Percentiles rank a stretch among this genome's conserved stretches.
Conservation (phyloP, 306 rosid genomes). For the Lathyrus oleraceus region DNA sequence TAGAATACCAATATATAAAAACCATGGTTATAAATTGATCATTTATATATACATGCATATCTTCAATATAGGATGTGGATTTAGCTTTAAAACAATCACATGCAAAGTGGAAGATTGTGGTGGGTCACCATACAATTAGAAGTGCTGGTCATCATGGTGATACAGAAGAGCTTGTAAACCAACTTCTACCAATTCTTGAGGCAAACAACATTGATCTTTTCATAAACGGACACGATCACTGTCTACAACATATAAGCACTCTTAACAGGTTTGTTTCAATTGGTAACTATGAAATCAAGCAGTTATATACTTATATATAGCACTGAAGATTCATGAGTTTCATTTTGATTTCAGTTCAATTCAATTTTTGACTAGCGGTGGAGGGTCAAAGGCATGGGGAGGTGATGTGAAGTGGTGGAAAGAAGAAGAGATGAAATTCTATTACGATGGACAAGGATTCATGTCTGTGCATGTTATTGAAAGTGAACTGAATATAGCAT, state of each 20-base stretch:
- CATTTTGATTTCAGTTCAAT: slow-evolving; percentile 45
- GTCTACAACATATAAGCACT: slow-evolving; percentile 60
- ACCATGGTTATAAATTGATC: too few relatives aligned
- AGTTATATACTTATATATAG: too few relatives aligned
- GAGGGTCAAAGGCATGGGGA: slow-evolving; percentile 81
- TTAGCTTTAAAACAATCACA: slow-evolving; percentile 53
- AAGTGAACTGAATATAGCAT: slow-evolving; percentile 42
- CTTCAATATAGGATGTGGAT: slow-evolving; percentile 47
- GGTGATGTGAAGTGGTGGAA: slow-evolving; percentile 41
- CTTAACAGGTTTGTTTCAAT: slow-evolving; percentile 32
- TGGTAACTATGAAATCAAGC: too few relatives aligned
- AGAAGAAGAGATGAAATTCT: slow-evolving; percentile 52
- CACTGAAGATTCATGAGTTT: too few relatives aligned
- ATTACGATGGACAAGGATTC: slow-evolving; percentile 80
- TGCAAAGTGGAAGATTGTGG: slow-evolving; percentile 73
- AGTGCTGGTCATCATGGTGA: slow-evolving; percentile 60
- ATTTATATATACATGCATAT: too few relatives aligned
- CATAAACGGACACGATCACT: slow-evolving; percentile 84
- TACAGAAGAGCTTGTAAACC: slow-evolving; percentile 54
- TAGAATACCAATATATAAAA: too few relatives aligned
- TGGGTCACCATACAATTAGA: slow-evolving; percentile 75
- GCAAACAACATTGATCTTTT: slow-evolving; percentile 58
- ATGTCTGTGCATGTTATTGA: slow-evolving; percentile 53
- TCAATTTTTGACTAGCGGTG: slow-evolving; percentile 73
- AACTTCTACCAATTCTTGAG: slow-evolving; percentile 70